Conservation (phyloP, 306 rosid genomes). For the Dryas alaskensis region DNA sequence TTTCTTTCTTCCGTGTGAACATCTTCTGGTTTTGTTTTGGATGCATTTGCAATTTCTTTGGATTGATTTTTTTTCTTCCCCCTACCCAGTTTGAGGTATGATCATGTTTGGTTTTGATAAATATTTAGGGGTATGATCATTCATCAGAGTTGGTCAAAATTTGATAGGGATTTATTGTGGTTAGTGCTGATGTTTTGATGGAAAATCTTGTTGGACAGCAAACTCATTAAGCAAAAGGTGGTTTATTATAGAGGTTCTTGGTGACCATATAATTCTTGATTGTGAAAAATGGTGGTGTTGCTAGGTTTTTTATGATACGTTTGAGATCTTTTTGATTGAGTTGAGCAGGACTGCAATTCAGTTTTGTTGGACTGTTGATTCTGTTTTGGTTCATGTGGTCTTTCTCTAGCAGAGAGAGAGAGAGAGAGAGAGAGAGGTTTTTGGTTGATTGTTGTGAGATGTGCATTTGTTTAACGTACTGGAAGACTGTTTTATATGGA, state of each 20-base stretch:
- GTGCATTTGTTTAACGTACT: background rate
- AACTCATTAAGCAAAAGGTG: background rate
- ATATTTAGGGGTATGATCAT: background rate
- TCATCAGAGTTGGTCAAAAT: background rate
- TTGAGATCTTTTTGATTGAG: background rate
- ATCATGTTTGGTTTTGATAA: background rate
- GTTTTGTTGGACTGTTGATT: background rate
- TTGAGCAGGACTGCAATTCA: background rate
- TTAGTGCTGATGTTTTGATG: background rate
- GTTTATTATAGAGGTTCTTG: background rate
- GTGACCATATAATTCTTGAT: background rate
- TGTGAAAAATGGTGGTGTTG: background rate
- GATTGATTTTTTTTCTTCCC: too few species aligned
- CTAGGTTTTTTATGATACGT: too few species aligned
- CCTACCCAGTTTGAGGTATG: background rate
- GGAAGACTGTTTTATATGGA: background rate
- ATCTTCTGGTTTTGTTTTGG: background rate
- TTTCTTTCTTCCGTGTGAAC: background rate
- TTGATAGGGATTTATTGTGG: background rate
- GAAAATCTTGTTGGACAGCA: background rate
- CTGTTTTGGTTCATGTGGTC: background rate
- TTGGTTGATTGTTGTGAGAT: background rate
- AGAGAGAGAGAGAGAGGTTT: background rate
- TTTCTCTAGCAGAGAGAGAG: background rate
- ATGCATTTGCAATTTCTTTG: background rate